Percentiles rank a stretch among this genome's conserved stretches.
Evolutionary conservation across 192 early-diverging fungal genomes (phyloP).

Genomic region (Coemansia sp.): DNA sequence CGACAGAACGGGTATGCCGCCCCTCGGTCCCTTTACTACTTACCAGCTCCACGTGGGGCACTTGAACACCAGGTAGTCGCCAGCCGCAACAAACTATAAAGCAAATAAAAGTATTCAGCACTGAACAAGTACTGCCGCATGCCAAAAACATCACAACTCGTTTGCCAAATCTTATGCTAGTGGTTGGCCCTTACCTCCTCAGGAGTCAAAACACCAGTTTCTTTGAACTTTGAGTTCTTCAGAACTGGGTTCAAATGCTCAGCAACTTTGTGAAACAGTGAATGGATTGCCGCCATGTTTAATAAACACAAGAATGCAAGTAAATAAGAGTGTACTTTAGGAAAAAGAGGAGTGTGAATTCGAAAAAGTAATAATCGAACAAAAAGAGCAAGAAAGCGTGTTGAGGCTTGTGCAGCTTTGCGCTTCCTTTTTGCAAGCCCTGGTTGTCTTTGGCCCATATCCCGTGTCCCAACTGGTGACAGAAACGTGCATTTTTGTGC

Average conservation of each 20-base stretch:
- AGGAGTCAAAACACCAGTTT: constrained; percentile 92
- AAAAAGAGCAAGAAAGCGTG: not conserved
- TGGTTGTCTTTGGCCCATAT: not conserved
- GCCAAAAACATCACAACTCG: not conserved
- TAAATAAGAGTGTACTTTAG: not conserved
- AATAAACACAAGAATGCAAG: not conserved
- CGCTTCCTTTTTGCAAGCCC: not conserved
- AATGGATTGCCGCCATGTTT: constrained; percentile 44
- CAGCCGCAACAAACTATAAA: constrained; percentile 84
- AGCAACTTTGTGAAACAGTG: constrained; percentile 68
- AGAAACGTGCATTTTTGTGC: not conserved
- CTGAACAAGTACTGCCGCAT: not conserved
- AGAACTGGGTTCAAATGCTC: constrained; percentile 94
- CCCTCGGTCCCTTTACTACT: constrained; percentile 1
- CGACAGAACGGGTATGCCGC: not conserved
- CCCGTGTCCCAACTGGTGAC: not conserved
- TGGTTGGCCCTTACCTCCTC: constrained; percentile 72
- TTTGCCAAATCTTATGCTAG: not conserved
- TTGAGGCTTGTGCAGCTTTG: not conserved
- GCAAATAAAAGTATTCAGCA: constrained; percentile 5
- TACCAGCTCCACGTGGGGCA: constrained; percentile 97
- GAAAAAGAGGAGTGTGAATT: not conserved
- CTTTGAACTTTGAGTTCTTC: constrained; percentile 92
- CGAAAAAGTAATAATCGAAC: not conserved
- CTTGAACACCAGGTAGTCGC: constrained; percentile 97